A percentile compares a stretch with the other conserved stretches of the same genome.
These are phyloP conservation scores for Parachaetomium inaequale DNA, from an alignment of 495 filamentous ascomycete genomes.

Conservation along the genomic window DNA sequence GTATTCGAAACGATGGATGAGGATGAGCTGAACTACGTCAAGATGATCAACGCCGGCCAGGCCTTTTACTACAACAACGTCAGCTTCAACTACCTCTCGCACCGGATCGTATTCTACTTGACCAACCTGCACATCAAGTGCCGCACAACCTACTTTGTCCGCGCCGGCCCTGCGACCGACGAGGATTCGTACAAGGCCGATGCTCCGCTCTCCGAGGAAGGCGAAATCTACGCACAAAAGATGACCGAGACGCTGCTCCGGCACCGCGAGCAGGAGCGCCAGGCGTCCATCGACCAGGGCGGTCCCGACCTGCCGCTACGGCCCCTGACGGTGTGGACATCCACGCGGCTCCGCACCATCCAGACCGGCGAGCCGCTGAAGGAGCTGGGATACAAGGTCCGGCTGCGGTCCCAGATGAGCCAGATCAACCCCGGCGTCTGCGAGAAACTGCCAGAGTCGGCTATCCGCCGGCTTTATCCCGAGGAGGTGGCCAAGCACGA, in stretches of 20 bases:
- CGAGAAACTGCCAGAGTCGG: constrained; percentile 76
- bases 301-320: constrained; percentile 66
- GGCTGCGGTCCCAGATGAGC: constrained; percentile 90
- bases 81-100: constrained; percentile 89
- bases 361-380: constrained; percentile 84
- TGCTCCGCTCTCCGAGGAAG: constrained; percentile 75
- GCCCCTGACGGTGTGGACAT: constrained; percentile 89
- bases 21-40: constrained; percentile 89
- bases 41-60: constrained; percentile 99
- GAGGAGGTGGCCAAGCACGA: constrained; percentile 92
- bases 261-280: constrained; percentile 77
- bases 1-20: constrained; percentile 97
- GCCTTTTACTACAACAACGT: constrained; percentile 89
- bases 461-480: constrained; percentile 74
- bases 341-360: constrained; percentile 81
- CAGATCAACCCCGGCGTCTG: constrained; percentile 95
- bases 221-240: constrained; percentile 77
- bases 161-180: constrained; percentile 64
- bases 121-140: constrained; percentile 96
- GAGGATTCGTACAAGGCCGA: constrained; percentile 90
- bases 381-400: constrained; percentile 73
- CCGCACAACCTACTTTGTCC: constrained; percentile 87
- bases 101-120: constrained; percentile 96
- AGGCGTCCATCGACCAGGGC: constrained; percentile 62
- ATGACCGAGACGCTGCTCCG: constrained; percentile 78